A percentile compares a stretch with the other conserved stretches of the same genome.
These are phyloP conservation scores for Sphaerostilbella broomeana DNA, from an alignment of 2,329 filamentous ascomycete genomes.

Conservation along the genomic window DNA sequence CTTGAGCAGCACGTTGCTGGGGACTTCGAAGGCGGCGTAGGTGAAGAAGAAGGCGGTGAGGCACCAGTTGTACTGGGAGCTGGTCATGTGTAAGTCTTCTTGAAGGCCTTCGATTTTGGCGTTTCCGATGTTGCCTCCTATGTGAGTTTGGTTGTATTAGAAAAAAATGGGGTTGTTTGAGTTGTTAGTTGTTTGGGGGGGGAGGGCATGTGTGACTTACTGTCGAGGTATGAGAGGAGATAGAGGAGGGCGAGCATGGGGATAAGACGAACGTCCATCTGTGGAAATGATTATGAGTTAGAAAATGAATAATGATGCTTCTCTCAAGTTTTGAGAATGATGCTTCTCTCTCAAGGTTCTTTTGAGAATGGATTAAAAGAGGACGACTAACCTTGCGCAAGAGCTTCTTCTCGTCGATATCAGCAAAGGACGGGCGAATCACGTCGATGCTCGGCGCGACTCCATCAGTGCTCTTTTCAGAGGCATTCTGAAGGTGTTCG, in stretches of 20 bases:
- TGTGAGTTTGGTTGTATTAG: not conserved
- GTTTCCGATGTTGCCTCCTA: constrained; percentile 56
- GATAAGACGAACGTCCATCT: constrained; percentile 48
- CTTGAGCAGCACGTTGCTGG: constrained; percentile 75
- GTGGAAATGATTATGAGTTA: constrained; percentile 7
- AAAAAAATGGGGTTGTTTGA: not conserved
- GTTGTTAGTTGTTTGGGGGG: not conserved
- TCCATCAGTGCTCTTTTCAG: not conserved
- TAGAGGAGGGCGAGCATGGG: constrained; percentile 63
- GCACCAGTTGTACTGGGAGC: constrained; percentile 64
- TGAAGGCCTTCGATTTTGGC: constrained; percentile 57
- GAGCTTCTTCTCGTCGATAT: constrained; percentile 45
- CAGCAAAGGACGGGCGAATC: constrained; percentile 1
- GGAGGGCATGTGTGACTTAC: constrained; percentile 22
- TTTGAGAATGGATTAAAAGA: too few species aligned
- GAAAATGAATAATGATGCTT: not conserved
- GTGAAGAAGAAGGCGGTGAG: constrained; percentile 70
- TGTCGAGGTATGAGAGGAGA: constrained; percentile 62
- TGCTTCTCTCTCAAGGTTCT: too few species aligned
- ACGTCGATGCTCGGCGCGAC: not conserved
- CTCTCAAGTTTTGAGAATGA: not conserved
- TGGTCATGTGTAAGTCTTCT: constrained; percentile 49
- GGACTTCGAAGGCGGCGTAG: constrained; percentile 67
- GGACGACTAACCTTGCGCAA: constrained; percentile 54
- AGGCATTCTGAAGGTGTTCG: constrained; percentile 7